phyloP scores from a whole-genome alignment of 768 basidiomycete genomes.

The Amanita brunnescens region DNA sequence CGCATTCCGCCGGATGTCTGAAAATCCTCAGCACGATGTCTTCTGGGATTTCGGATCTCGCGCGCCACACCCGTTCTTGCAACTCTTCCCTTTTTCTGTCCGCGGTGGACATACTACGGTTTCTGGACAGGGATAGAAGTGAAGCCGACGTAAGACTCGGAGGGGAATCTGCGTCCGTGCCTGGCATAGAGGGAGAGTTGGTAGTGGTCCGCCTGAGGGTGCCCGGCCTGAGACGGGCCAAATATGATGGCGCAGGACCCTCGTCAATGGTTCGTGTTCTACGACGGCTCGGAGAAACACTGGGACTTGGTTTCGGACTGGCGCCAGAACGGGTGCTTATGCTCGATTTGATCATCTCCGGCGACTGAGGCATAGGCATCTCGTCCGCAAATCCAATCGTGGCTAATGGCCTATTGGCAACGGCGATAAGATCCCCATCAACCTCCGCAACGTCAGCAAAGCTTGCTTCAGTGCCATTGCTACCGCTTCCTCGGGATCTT shows the following conservation, averaged over 20 bases:
- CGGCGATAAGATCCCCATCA: not conserved
- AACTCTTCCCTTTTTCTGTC: conserved; percentile 3
- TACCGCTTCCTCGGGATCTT: not conserved
- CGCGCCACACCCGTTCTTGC: conserved; percentile 8
- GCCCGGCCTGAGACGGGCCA: too few relatives aligned
- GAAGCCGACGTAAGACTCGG: not conserved
- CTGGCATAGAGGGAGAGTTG: not conserved
- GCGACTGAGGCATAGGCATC: not conserved
- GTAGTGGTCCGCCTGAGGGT: too few relatives aligned
- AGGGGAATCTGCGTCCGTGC: not conserved
- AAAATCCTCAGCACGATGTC: conserved; percentile 3
- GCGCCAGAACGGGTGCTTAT: not conserved
- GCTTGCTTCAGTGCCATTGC: not conserved
- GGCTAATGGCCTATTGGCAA: not conserved
- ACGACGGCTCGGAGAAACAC: not conserved
- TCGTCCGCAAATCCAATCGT: not conserved
- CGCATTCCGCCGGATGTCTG: conserved; percentile 5
- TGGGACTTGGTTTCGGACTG: not conserved
- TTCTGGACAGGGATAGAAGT: not conserved
- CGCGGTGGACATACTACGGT: not conserved
- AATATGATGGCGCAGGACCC: too few relatives aligned
- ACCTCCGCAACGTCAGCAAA: too few relatives aligned
- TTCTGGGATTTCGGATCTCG: not conserved
- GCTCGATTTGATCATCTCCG: not conserved
- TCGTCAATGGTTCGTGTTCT: not conserved